A percentile compares a stretch with the other conserved stretches of the same genome.
Conservation (phyloP, 306 rosid genomes). For the Trifolium repens region DNA sequence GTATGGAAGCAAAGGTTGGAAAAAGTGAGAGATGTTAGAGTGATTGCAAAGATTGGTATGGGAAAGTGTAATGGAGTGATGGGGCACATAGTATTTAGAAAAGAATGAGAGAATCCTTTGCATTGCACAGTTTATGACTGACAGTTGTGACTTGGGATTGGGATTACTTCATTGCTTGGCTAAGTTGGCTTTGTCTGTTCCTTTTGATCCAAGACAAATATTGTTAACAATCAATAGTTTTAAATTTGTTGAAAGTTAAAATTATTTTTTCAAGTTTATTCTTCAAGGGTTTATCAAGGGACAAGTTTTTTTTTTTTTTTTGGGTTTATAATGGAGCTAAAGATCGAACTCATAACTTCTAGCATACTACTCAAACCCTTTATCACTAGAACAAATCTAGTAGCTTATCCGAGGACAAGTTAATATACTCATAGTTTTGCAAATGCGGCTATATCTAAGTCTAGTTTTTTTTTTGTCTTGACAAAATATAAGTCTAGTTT, state of each 20-base stretch:
- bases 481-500: too few relatives aligned
- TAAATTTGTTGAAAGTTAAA: not conserved
- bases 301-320: too few relatives aligned
- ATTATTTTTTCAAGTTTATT: not conserved
- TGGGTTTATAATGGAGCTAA: too few relatives aligned
- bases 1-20: not conserved
- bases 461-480: too few relatives aligned
- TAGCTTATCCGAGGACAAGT: too few relatives aligned
- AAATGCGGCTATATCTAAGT: not conserved
- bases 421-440: not conserved
- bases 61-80: conserved; percentile 18
- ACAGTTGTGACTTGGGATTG: conserved; percentile 11
- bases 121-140: not conserved
- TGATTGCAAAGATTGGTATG: conserved; percentile 23
- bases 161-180: conserved; percentile 15
- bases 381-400: too few relatives aligned
- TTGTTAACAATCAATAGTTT: not conserved
- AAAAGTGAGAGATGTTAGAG: conserved; percentile 23
- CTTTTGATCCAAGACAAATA: conserved; percentile 16
- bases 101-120: conserved; percentile 1
- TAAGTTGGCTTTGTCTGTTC: not conserved
- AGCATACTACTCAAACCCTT: too few relatives aligned
- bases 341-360: too few relatives aligned
- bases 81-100: not conserved
- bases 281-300: not conserved